phyloP scores from a whole-genome alignment of 2,329 filamentous ascomycete genomes.

The Colletotrichum cereale region DNA sequence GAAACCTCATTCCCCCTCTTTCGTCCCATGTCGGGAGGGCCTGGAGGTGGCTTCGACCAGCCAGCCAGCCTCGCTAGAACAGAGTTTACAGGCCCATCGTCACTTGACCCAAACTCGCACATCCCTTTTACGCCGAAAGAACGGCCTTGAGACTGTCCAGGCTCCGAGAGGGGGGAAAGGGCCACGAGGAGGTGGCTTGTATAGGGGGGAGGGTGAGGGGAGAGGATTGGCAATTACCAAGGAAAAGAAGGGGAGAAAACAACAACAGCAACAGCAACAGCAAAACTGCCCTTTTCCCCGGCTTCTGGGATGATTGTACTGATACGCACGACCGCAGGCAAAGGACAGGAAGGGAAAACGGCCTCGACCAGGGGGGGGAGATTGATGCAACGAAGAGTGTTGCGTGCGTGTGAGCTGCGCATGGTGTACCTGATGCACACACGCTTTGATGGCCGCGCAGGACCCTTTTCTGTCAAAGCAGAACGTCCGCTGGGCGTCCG shows the following conservation, averaged over 20 bases:
- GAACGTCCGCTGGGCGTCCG: conserved; percentile 24
- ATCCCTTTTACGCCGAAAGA: conserved; percentile 20
- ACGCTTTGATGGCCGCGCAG: conserved; percentile 31
- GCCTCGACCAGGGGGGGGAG: background rate
- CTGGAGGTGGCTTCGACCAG: conserved; percentile 6
- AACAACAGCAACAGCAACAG: background rate
- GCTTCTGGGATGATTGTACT: conserved; percentile 13
- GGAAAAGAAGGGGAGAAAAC: too few relatives aligned
- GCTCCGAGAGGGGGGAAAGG: background rate
- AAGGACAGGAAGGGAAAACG: background rate
- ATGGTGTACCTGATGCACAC: conserved; percentile 24
- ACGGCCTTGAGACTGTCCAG: conserved; percentile 11
- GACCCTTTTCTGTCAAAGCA: conserved; percentile 37
- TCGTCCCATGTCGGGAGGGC: conserved; percentile 24
- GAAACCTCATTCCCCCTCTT: conserved; percentile 31
- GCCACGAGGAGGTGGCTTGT: conserved; percentile 1
- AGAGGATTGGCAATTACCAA: too few relatives aligned
- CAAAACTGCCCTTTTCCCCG: background rate
- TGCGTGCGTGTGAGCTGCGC: background rate
- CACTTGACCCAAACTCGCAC: conserved; percentile 27
- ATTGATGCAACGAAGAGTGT: background rate
- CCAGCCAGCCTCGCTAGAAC: conserved; percentile 29
- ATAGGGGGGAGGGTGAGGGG: too few relatives aligned
- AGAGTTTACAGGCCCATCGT: conserved; percentile 29
- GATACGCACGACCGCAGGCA: conserved; percentile 13